Evolutionary conservation across 352 stramenopile genomes (phyloP).

Genomic region (Globisporangium alternatum): DNA sequence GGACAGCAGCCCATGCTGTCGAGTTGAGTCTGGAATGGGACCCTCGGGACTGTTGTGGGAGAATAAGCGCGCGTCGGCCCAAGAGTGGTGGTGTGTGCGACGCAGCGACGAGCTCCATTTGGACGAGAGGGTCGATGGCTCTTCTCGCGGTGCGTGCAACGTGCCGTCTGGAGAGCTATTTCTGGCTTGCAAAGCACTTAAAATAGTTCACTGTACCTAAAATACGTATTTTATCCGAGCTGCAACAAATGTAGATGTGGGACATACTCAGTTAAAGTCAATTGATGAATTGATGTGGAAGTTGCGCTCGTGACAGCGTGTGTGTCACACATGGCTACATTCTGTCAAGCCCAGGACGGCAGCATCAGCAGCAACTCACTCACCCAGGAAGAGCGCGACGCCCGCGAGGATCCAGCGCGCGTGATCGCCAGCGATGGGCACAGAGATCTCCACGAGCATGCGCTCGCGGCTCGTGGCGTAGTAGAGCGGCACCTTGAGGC

Average conservation of each 20-base stretch:
- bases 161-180: background rate
- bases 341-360: too few relatives aligned
- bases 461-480: conserved; percentile 71
- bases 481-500: conserved; percentile 79
- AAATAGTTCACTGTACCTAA: background rate
- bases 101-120: conserved; percentile 3
- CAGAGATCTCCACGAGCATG: conserved; percentile 77
- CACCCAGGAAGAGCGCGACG: conserved; percentile 79
- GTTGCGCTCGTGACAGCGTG: too few relatives aligned
- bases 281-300: too few relatives aligned
- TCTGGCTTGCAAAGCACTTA: background rate
- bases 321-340: too few relatives aligned
- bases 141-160: conserved; percentile 3
- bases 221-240: background rate
- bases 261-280: too few relatives aligned
- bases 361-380: conserved; percentile 46
- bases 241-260: background rate
- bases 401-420: conserved; percentile 78
- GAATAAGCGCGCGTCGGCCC: too few relatives aligned
- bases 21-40: background rate
- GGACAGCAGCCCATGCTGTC: conserved; percentile 60
- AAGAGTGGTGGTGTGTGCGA: background rate
- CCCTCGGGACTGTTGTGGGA: too few relatives aligned
- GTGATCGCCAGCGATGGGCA: conserved; percentile 73
- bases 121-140: background rate